Evolutionary conservation across 257 asterid species (phyloP).

Genomic region (Solanum sparsipilum): DNA sequence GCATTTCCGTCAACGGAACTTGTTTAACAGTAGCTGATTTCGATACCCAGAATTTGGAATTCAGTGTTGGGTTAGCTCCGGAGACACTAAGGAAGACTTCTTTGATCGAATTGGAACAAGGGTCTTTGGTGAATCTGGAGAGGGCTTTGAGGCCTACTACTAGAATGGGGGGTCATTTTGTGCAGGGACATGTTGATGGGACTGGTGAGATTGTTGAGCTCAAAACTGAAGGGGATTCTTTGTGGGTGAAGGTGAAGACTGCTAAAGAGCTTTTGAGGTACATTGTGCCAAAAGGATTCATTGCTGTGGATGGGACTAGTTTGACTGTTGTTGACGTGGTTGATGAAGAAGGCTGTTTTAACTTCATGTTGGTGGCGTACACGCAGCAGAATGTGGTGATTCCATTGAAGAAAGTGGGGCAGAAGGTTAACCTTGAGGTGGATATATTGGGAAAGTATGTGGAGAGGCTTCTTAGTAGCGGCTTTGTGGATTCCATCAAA

Average conservation of each 20-base stretch:
- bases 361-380: slow-evolving; percentile 69
- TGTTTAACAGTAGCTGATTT: slow-evolving; percentile 70
- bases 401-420: slow-evolving; percentile 66
- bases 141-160: slow-evolving; percentile 70
- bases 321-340: slow-evolving; percentile 83
- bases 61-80: slow-evolving; percentile 67
- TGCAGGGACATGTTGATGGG: slow-evolving; percentile 91
- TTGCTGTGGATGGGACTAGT: slow-evolving; percentile 83
- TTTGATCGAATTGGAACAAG: slow-evolving; percentile 42
- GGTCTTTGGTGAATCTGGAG: slow-evolving; percentile 70
- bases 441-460: slow-evolving; percentile 88
- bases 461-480: slow-evolving; percentile 61
- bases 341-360: slow-evolving; percentile 58
- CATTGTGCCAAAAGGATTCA: slow-evolving; percentile 79
- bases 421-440: slow-evolving; percentile 86
- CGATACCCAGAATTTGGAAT: slow-evolving; percentile 31
- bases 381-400: slow-evolving; percentile 71
- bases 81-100: slow-evolving; percentile 74
- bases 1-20: slow-evolving; percentile 85
- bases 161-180: slow-evolving; percentile 93
- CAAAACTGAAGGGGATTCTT: slow-evolving; percentile 58
- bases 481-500: slow-evolving; percentile 41
- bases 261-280: slow-evolving; percentile 48
- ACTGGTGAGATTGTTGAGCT: slow-evolving; percentile 58
- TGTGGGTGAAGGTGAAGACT: slow-evolving; percentile 71